Evolutionary conservation across 176 grass and related monocot genomes (phyloP).

Genomic region (Bromus sterilis): DNA sequence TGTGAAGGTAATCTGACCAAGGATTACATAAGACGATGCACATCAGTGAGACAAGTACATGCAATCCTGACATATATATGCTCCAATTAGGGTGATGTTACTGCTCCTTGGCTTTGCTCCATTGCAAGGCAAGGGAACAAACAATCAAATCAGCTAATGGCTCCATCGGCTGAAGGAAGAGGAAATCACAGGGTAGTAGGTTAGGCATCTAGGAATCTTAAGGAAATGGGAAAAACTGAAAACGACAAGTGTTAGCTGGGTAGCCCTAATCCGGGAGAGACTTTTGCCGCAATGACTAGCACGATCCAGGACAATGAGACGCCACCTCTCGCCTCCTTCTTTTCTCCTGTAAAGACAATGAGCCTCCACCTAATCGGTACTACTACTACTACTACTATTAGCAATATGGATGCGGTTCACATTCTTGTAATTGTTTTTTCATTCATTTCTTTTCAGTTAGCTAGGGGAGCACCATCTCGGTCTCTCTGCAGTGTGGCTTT

Average conservation of each 20-base stretch:
- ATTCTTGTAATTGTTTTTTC: not conserved
- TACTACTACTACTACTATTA: not conserved
- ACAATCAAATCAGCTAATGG: not conserved
- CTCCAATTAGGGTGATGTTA: not conserved
- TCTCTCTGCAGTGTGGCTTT: not conserved
- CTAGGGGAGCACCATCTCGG: constrained; percentile 18
- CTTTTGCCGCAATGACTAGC: constrained; percentile 18
- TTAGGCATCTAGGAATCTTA: constrained; percentile 37
- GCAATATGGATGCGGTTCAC: not conserved
- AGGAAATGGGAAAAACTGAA: constrained; percentile 13
- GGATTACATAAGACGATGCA: not conserved
- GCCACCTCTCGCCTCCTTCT: not conserved
- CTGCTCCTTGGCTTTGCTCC: not conserved
- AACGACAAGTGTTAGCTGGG: constrained; percentile 46
- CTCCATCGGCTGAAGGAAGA: not conserved
- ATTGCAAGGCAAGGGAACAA: not conserved
- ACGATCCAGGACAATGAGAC: constrained; percentile 14
- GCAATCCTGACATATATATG: not conserved
- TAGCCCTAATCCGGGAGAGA: constrained; percentile 31
- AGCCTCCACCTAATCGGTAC: constrained; percentile 19
- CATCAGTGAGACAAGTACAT: constrained; percentile 16
- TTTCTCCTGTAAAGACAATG: not conserved
- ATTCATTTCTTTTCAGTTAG: not conserved
- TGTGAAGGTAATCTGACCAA: not conserved
- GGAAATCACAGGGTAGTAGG: constrained; percentile 16